phyloP scores from a whole-genome alignment of 2,329 filamentous ascomycete species.

The Cryphonectria radicalis region DNA sequence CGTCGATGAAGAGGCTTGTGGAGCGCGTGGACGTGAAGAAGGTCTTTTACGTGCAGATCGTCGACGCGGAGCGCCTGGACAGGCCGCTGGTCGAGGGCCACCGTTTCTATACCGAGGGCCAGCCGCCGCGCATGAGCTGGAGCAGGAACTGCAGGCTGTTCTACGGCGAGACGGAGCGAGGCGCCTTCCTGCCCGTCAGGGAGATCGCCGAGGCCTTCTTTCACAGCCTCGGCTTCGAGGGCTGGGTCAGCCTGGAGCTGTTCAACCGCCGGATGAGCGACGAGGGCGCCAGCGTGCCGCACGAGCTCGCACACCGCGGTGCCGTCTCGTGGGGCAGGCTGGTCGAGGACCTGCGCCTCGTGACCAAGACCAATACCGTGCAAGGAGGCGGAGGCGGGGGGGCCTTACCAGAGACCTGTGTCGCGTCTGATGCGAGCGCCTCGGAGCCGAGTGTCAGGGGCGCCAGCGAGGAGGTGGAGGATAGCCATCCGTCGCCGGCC shows the following conservation, averaged over 20 bases:
- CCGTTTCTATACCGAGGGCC: slow-evolving; percentile 59
- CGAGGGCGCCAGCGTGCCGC: slow-evolving; percentile 52
- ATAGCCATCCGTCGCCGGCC: background rate
- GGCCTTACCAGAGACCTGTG: background rate
- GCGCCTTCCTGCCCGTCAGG: slow-evolving; percentile 70
- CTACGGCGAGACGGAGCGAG: slow-evolving; percentile 63
- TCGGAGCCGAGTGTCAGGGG: slow-evolving; percentile 4
- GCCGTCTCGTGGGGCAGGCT: slow-evolving; percentile 56
- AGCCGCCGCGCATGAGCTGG: slow-evolving; percentile 75
- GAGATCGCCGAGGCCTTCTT: slow-evolving; percentile 66
- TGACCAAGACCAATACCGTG: background rate
- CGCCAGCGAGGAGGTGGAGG: slow-evolving; percentile 4
- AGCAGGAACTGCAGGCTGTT: slow-evolving; percentile 74
- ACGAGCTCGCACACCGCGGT: slow-evolving; percentile 51
- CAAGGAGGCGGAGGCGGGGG: background rate
- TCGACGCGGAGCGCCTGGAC: slow-evolving; percentile 69
- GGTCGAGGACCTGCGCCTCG: slow-evolving; percentile 42
- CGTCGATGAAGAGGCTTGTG: slow-evolving; percentile 60
- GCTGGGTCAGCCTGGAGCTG: slow-evolving; percentile 74
- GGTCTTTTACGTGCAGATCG: slow-evolving; percentile 77
- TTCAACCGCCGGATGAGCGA: slow-evolving; percentile 66
- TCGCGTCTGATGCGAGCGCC: slow-evolving; percentile 7
- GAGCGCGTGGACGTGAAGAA: slow-evolving; percentile 56
- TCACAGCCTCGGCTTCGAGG: slow-evolving; percentile 66
- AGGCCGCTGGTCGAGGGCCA: slow-evolving; percentile 62